Evolutionary conservation across 768 basidiomycete genomes (phyloP), one percentile per base, ranked within the genome.

Genomic region (Mycena chlorophos): DNA sequence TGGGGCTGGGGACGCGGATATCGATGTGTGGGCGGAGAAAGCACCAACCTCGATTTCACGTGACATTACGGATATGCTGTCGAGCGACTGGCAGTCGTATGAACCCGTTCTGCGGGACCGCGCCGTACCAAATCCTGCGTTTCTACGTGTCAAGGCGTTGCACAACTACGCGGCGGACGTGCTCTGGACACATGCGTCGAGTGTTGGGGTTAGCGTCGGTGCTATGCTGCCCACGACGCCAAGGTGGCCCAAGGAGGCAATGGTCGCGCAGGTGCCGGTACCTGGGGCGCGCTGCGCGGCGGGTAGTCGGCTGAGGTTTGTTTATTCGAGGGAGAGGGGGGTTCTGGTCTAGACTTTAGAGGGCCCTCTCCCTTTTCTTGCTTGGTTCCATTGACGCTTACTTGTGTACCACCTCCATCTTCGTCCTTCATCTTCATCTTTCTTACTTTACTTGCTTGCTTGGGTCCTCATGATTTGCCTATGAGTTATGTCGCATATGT

Each of bases 121-220:
- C 28, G 54, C 60, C 20, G 60, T 62, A 39, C 56, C 60, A 43
- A 62, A 62, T n/a, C 55, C 56, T 51, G 54, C 60, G 50, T 62
- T 62, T 12, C 14, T 62, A 51, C 8, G 60, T n/a, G 30, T 62
- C 2, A 58, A 55, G 60, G 60, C 60, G 56, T 26, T 62, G 60
- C 54, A 60, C 37, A 27, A 49, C 14, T 30, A 31, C 12, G 31
- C 40, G 47, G 8, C 45, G 6, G 45, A 46, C 20, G 45, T 46
- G 4, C 6, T 46, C n/a, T 46, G 45, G 45, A 25, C 23, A 4
- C 23, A 23, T 23, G 23, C 14, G 22, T 46, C 22, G 45, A 46
- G 22, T 6, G 20, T n/a, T 20, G n/a, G 40, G 34, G 34, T 37
- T n/a, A 37, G 34, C 34, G 34, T 37, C 40, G 27, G 23, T 28